Conservation (phyloP, 352 stramenopile species). For the Pythium scleroteichum region DNA sequence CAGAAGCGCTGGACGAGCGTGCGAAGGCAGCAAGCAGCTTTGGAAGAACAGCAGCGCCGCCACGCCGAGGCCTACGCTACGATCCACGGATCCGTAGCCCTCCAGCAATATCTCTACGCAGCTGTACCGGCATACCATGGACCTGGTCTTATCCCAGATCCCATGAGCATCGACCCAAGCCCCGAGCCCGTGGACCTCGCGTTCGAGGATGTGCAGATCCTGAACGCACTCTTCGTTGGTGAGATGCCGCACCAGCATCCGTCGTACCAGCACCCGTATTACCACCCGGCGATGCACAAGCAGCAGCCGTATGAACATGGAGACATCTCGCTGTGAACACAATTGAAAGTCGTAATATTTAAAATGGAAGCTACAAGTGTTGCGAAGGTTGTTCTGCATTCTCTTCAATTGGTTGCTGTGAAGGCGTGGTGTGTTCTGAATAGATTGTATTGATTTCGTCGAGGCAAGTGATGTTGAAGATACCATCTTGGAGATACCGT, state of each 20-base stretch:
- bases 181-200: neutral
- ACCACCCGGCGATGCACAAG: neutral
- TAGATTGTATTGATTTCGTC: no score
- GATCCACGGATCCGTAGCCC: neutral
- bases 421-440: no score
- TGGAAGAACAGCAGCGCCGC: slow-evolving; percentile 1
- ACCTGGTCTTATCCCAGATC: neutral
- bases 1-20: slow-evolving; percentile 20
- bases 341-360: slow-evolving; percentile 1
- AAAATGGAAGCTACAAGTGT: no score
- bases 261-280: neutral
- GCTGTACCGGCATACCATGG: neutral
- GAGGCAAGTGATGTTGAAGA: no score
- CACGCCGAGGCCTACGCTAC: neutral
- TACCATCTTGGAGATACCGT: no score
- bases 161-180: neutral
- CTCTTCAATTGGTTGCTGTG: no score
- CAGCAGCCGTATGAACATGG: neutral
- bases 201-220: slow-evolving; percentile 8
- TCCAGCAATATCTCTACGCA: neutral
- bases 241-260: neutral
- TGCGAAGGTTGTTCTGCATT: no score
- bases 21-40: slow-evolving; percentile 3
- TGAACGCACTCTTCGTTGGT: slow-evolving; percentile 4
- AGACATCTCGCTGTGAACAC: neutral